Base-by-base conservation (phyloP, 1,139 yeast genomes). In the Kodamaea anthophila region DNA sequence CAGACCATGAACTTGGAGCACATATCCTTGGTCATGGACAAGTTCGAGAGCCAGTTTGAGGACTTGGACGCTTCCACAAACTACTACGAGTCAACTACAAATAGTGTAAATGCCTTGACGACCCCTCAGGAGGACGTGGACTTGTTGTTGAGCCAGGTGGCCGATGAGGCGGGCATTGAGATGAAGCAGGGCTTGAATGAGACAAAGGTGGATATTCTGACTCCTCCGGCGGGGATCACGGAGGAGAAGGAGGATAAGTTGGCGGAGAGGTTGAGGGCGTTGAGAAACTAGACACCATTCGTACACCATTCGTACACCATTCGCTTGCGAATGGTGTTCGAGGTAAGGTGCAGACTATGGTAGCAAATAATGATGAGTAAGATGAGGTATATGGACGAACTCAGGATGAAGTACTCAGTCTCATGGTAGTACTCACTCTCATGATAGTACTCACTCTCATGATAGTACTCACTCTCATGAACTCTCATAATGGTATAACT, bases 91-190 rank as follows among this genome's bases (percentile, higher is more conserved):
- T 74, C 77, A 28, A 91, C 94, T 32, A 87, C 97, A 5, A 80
- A 81, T 38, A 84, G 79, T 37, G 87, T 94, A 27, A 86, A 84
- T 47, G 96, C 96, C 0, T 70, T 84, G 38, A 72, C 82, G 15
- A 85, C 94, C 4, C 98, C 97, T 8, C 96, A 87, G 51, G 98
- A 91, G 36, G 94, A 88, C 44, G 98, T 93, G 18, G 97, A 91
- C 53, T 74, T 82, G 37, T 65, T 93, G 48, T 74, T 93, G 84
- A 87, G 71, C 49, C 88, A 85, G 55, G 91, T 93, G 19, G 98
- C 98, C 0, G 99, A 93, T 52, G 98, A 91, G 53, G 96, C 96
- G 1, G 98, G 98, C 2, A 65, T 93, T 28, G 98, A 93, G 52
- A 68, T 91, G 66, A 81, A 81, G 47, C 97, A 88, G 42, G 82